phyloP scores from a whole-genome alignment of 352 stramenopile species.

The Phytopythium sindhum region DNA sequence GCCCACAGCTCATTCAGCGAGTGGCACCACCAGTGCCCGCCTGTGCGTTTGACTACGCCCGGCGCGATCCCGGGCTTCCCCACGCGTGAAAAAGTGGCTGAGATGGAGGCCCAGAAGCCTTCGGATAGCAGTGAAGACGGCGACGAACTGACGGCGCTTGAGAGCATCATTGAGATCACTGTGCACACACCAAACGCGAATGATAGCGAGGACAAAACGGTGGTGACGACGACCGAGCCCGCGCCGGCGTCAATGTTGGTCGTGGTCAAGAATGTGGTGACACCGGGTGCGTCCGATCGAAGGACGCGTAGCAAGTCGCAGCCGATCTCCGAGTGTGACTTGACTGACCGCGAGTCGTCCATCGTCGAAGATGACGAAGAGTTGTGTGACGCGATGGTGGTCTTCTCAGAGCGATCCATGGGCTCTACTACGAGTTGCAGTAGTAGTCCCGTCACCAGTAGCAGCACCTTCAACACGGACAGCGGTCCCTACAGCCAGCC shows the following conservation, averaged over 20 bases:
- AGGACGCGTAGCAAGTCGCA: conserved; percentile 2
- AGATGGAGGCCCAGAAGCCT: not conserved
- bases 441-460: not conserved
- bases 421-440: not conserved
- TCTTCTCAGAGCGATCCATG: not conserved
- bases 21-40: conserved; percentile 1
- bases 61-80: not conserved
- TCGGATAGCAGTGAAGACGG: not conserved
- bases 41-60: not conserved
- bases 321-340: conserved; percentile 3
- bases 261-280: not conserved
- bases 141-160: not conserved
- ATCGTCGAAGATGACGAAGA: not conserved
- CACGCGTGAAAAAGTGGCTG: not conserved
- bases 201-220: not conserved
- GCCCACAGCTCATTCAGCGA: not conserved
- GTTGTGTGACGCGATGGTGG: not conserved
- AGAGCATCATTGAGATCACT: not conserved
- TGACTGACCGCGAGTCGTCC: conserved; percentile 4
- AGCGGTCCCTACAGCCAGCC: conserved; percentile 3
- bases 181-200: not conserved
- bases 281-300: conserved; percentile 1
- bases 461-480: not conserved
- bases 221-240: not conserved
- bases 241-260: not conserved